Conservation (phyloP, 108 stramenopile species). For the Cyclotella sp. region DNA sequence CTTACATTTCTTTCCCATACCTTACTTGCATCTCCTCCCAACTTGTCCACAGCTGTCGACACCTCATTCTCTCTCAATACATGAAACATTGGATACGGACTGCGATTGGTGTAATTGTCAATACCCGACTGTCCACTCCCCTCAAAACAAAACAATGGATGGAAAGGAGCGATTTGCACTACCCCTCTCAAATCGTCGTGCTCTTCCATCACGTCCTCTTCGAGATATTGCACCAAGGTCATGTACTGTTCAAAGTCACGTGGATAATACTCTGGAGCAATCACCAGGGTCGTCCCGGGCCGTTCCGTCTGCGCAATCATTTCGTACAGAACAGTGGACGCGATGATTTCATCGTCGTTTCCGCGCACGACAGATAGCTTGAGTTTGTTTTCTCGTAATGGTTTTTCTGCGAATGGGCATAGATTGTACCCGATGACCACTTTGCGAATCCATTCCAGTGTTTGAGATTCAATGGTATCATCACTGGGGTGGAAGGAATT, state of each 20-base stretch:
- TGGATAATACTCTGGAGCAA: conserved; percentile 77
- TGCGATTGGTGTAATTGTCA: conserved; percentile 81
- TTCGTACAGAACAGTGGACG: conserved; percentile 57
- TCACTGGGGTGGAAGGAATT: conserved; percentile 15
- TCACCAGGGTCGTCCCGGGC: conserved; percentile 69
- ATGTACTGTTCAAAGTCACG: conserved; percentile 65
- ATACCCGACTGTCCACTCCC: conserved; percentile 44
- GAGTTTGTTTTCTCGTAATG: conserved; percentile 53
- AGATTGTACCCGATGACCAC: conserved; percentile 78
- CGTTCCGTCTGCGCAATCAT: conserved; percentile 33
- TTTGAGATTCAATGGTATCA: conserved; percentile 48
- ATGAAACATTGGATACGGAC: conserved; percentile 86
- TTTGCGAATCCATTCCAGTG: conserved; percentile 66
- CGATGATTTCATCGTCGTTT: conserved; percentile 52
- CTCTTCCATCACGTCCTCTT: conserved; percentile 65
- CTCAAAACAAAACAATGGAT: conserved; percentile 76
- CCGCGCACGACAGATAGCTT: conserved; percentile 60
- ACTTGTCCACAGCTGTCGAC: conserved; percentile 60
- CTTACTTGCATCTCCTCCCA: conserved; percentile 74
- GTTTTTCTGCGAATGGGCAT: conserved; percentile 83
- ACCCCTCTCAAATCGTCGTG: conserved; percentile 51
- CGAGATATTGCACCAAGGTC: conserved; percentile 54
- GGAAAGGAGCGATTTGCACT: conserved; percentile 84
- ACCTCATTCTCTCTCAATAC: conserved; percentile 85
- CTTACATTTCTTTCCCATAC: conserved; percentile 81